Evolutionary conservation across 768 basidiomycete genomes (phyloP).

Genomic region (Calocybe indica): DNA sequence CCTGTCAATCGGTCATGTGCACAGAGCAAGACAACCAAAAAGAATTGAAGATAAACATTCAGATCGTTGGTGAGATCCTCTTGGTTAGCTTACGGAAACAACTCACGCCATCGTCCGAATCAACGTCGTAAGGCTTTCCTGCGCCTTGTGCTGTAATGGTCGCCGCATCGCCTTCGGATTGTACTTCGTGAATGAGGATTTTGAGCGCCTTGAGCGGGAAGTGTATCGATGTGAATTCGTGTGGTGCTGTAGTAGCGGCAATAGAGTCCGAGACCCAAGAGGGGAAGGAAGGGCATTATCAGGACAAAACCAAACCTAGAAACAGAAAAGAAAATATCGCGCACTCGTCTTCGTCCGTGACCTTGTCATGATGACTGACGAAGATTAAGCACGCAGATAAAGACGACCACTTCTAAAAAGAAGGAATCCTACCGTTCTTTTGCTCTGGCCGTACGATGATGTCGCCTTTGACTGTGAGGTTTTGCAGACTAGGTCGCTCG

Average conservation of each 20-base stretch:
- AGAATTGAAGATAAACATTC: neutral
- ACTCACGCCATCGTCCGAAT: constrained; percentile 73
- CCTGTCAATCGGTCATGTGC: constrained; percentile 31
- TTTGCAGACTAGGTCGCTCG: constrained; percentile 59
- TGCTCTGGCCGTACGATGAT: constrained; percentile 80
- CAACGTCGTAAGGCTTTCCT: constrained; percentile 42
- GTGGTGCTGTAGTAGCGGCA: constrained; percentile 53
- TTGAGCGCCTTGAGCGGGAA: constrained; percentile 95
- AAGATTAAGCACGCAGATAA: constrained; percentile 16
- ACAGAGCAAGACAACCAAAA: neutral
- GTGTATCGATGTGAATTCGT: constrained; percentile 76
- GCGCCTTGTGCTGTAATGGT: constrained; percentile 50
- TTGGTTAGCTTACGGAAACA: neutral
- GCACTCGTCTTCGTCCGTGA: constrained; percentile 83
- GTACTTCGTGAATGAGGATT: constrained; percentile 78
- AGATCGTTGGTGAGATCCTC: neutral
- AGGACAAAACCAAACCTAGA: neutral
- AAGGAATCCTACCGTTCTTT: constrained; percentile 59
- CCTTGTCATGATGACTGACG: constrained; percentile 91
- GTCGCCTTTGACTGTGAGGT: constrained; percentile 83
- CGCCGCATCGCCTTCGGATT: constrained; percentile 71
- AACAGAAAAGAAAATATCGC: constrained; percentile 19
- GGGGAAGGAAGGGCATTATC: neutral
- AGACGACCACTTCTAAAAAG: neutral
- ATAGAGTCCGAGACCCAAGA: constrained; percentile 23